Percentiles rank a stretch among this genome's conserved stretches.
phyloP scores from a whole-genome alignment of 805 yeast species.

The Pichia thaimueangensis region DNA sequence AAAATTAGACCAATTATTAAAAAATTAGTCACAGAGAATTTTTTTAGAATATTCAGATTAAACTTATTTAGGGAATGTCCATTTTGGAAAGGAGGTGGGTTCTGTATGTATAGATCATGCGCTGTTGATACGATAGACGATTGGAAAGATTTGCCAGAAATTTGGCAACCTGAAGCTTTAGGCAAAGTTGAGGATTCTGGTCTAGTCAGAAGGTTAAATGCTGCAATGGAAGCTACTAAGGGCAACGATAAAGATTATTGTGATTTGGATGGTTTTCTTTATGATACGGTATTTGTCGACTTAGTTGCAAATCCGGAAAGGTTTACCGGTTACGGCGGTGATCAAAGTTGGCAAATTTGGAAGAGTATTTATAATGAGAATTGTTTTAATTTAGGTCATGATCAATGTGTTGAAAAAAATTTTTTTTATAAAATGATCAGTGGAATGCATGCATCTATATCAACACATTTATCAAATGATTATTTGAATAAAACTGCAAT shows the following conservation, averaged over 20 bases:
- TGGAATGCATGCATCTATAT: constrained; percentile 94
- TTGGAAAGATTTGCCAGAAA: constrained; percentile 63
- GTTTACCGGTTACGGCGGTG: constrained; percentile 93
- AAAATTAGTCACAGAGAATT: constrained; percentile 61
- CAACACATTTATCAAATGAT: constrained; percentile 87
- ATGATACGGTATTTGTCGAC: constrained; percentile 77
- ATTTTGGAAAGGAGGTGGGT: constrained; percentile 74
- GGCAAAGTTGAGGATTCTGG: constrained; percentile 41
- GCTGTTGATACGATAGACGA: constrained; percentile 82
- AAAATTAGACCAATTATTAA: constrained; percentile 51
- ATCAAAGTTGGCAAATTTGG: constrained; percentile 91
- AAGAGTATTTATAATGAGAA: constrained; percentile 85
- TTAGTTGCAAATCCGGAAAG: constrained; percentile 87
- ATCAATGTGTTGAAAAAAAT: constrained; percentile 76
- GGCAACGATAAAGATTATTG: constrained; percentile 49
- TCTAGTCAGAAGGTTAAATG: constrained; percentile 30
- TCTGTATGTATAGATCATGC: constrained; percentile 82
- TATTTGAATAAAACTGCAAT: constrained; percentile 63
- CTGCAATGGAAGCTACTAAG: constrained; percentile 19
- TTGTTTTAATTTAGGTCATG: constrained; percentile 51
- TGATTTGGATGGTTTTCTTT: constrained; percentile 52
- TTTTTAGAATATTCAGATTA: constrained; percentile 81
- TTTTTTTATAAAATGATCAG: constrained; percentile 80
- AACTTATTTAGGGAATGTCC: constrained; percentile 82
- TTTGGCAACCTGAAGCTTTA: constrained; percentile 67